Evolutionary conservation across 352 stramenopile species (phyloP).

Genomic region (Phytophthora syringae): DNA sequence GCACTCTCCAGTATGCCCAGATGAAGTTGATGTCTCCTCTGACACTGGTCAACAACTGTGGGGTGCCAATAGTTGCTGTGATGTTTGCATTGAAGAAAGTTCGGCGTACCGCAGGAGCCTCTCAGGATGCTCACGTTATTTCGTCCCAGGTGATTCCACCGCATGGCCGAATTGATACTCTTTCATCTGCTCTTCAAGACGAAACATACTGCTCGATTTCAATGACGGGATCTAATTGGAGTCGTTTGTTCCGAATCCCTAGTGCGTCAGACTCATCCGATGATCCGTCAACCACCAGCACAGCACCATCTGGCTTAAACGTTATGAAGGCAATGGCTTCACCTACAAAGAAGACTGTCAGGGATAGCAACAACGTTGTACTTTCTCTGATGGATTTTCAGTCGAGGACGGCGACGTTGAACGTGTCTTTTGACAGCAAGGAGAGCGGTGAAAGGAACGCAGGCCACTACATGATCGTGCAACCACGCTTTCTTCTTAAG

Average conservation of each 20-base stretch:
- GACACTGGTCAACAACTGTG: constrained; percentile 83
- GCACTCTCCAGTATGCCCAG: constrained; percentile 71
- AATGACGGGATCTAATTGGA: constrained; percentile 83
- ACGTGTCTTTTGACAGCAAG: constrained; percentile 64
- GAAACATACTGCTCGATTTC: constrained; percentile 80
- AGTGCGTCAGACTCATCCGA: constrained; percentile 31
- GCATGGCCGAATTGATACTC: constrained; percentile 56
- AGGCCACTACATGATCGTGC: constrained; percentile 66
- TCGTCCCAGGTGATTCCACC: constrained; percentile 66
- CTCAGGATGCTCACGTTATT: constrained; percentile 76
- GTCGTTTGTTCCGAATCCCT: constrained; percentile 70
- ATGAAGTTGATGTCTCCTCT: constrained; percentile 70
- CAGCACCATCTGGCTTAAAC: constrained; percentile 9
- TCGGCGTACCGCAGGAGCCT: constrained; percentile 48
- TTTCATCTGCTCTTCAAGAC: constrained; percentile 77
- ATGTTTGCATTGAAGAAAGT: constrained; percentile 87
- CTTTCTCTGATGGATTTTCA: constrained; percentile 68
- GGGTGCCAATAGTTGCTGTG: constrained; percentile 66
- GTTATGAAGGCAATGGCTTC: constrained; percentile 23
- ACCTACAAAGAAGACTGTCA: constrained; percentile 3
- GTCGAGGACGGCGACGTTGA: constrained; percentile 61
- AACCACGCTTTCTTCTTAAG: constrained; percentile 66
- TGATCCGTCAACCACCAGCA: constrained; percentile 1
- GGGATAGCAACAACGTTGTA: constrained; percentile 44
- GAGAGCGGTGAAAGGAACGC: constrained; percentile 49